Base-by-base conservation (phyloP, 2,329 filamentous ascomycete genomes). In the Sporothrix curviconia region DNA sequence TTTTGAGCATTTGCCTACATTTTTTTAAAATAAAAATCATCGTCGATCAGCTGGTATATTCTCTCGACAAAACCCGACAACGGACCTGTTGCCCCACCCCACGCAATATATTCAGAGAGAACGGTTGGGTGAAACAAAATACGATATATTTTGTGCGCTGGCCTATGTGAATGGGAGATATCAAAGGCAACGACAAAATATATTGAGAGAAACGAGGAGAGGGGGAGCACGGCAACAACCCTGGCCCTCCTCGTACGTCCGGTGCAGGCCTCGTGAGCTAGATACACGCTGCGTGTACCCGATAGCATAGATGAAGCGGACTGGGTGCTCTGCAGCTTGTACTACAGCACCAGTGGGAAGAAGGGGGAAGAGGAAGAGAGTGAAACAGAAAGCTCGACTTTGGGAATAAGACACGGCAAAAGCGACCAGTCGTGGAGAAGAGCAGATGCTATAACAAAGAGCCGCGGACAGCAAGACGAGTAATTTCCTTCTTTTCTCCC, bases 221-320 rank as follows among this genome's bases (percentile, higher is more conserved):
- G 2, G 15, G 5, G 2, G 28, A 36, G 30, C 3, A n/a, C 11
- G 25, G 17, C 37, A 36, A 11, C 37, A n/a, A 24, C 9, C 7
- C 3, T 28, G 15, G 17, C 25, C 50, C 50, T 53, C 24, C 40
- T 39, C 49, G 49, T 53, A 53, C 50, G 50, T 53, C 50, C 50
- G 37, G 50, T 43, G 50, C 37, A 32, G 37, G 39, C 17, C 12
- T 24, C 8, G 17, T 52, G 49, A 32, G 36, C 42, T 30, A 44
- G 51, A 55, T 55, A 40, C 28, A 55, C 12, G 28, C 51, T 55
- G 51, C 51, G 28, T 55, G 51, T 55, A 44, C 39, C 51, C 51
- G 51, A 39, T 24, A 30, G 51, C 39, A 37, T 44, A 55, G 39
- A 44, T 55, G 17, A 24, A 24, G 25, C 24, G 19, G 4, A 36